A percentile compares a stretch with the other conserved stretches of the same genome.
These are phyloP conservation scores for Verticillium zaregamsianum DNA, from an alignment of 2,329 filamentous ascomycete species.

Conservation along the genomic window DNA sequence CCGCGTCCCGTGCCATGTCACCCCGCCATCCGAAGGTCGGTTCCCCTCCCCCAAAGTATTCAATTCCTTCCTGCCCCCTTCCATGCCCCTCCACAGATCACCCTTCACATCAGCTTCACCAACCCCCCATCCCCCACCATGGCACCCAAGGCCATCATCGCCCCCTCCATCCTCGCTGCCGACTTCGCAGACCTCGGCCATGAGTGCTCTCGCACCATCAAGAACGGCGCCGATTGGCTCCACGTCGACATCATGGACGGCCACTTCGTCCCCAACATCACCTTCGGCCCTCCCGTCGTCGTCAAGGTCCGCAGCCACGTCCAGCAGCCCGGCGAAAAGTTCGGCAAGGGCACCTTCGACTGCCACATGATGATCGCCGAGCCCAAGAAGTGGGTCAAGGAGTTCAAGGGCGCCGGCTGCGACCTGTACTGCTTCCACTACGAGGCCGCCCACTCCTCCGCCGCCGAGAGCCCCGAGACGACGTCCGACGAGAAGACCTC, in stretches of 20 bases:
- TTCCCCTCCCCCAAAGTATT: no score
- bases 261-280: constrained; percentile 98
- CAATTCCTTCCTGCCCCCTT: no score
- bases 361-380: constrained; percentile 99
- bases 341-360: constrained; percentile 90
- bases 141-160: constrained; percentile 90
- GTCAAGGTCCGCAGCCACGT: constrained; percentile 90
- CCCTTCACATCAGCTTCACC: background rate
- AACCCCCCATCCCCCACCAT: constrained; percentile 40
- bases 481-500: constrained; percentile 68
- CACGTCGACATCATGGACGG: constrained; percentile 97
- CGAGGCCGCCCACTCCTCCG: constrained; percentile 87
- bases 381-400: constrained; percentile 98
- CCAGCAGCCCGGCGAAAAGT: constrained; percentile 61
- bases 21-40: no score
- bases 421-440: constrained; percentile 99
- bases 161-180: constrained; percentile 94
- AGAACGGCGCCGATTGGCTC: constrained; percentile 84
- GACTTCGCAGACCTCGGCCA: constrained; percentile 88
- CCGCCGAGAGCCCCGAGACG: constrained; percentile 73
- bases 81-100: no score
- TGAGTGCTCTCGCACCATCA: constrained; percentile 83
- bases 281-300: constrained; percentile 91
- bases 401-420: constrained; percentile 90
- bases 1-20: no score